Conservation (phyloP, 805 yeast species). For the Brettanomyces bruxellensis region DNA sequence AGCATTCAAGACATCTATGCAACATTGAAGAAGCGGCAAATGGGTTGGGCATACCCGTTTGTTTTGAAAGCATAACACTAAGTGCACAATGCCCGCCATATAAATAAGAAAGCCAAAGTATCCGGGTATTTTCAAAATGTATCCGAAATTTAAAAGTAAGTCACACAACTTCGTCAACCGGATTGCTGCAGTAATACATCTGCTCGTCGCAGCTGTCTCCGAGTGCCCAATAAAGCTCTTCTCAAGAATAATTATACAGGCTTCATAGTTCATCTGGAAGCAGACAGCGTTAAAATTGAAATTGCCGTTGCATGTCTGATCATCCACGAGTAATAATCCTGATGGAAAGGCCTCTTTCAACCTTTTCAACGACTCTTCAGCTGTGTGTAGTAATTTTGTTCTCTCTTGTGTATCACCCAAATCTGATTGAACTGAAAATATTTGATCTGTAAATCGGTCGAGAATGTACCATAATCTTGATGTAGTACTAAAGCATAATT, state of each 20-base stretch:
- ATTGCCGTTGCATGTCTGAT: neutral
- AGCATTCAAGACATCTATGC: no score
- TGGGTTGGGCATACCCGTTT: no score
- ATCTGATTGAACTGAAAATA: conserved; percentile 23
- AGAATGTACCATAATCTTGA: conserved; percentile 23
- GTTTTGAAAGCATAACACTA: no score
- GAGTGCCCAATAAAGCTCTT: conserved; percentile 13
- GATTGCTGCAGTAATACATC: conserved; percentile 12
- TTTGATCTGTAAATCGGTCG: conserved; percentile 27
- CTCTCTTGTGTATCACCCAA: conserved; percentile 25
- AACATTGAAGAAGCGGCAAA: no score
- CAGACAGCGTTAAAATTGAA: neutral
- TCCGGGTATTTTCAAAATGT: neutral
- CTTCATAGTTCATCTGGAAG: conserved; percentile 20
- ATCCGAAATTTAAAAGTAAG: neutral
- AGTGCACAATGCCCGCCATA: neutral
- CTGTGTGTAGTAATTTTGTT: conserved; percentile 17
- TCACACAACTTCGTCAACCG: conserved; percentile 8
- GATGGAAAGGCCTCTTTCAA: conserved; percentile 16
- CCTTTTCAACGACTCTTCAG: conserved; percentile 16
- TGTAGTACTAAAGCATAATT: conserved; percentile 19
- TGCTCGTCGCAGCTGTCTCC: conserved; percentile 7
- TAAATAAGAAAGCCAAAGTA: neutral
- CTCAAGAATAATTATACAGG: conserved; percentile 13
- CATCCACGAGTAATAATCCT: conserved; percentile 3